A percentile compares a stretch with the other conserved stretches of the same genome.
Conservation (phyloP, 768 basidiomycete genomes). For the Auricularia auricula-judae region DNA sequence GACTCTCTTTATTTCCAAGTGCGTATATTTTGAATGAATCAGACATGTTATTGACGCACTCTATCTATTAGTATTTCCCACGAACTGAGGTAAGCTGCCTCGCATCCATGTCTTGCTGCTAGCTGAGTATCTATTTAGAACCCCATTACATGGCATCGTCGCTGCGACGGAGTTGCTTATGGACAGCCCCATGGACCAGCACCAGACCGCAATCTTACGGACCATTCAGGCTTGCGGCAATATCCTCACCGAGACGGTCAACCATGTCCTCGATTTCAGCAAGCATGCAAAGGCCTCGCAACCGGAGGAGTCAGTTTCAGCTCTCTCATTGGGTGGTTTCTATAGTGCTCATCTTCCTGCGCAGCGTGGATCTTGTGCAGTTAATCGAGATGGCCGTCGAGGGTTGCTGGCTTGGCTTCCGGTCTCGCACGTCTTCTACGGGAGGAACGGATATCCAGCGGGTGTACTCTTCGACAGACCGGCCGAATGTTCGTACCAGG, state of each 20-base stretch:
- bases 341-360: neutral
- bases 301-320: conserved; percentile 30
- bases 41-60: neutral
- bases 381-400: conserved; percentile 85
- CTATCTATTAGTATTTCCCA: conserved; percentile 60
- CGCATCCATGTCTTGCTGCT: conserved; percentile 40
- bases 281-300: conserved; percentile 67
- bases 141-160: conserved; percentile 43
- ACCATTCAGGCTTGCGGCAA: conserved; percentile 93
- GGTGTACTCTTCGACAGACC: conserved; percentile 77
- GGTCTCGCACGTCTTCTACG: conserved; percentile 60
- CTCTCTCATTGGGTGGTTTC: neutral
- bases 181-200: conserved; percentile 72
- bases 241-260: conserved; percentile 92
- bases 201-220: conserved; percentile 78
- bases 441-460: conserved; percentile 81
- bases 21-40: conserved; percentile 10
- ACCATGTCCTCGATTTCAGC: conserved; percentile 93
- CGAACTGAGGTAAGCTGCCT: conserved; percentile 82
- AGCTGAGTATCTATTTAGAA: conserved; percentile 2
- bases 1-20: conserved; percentile 88
- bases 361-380: conserved; percentile 65
- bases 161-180: conserved; percentile 86
- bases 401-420: conserved; percentile 88
- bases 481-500: conserved; percentile 23